Evolutionary conservation across 352 stramenopile genomes (phyloP).

Genomic region (Halophytophthora polymorphica): DNA sequence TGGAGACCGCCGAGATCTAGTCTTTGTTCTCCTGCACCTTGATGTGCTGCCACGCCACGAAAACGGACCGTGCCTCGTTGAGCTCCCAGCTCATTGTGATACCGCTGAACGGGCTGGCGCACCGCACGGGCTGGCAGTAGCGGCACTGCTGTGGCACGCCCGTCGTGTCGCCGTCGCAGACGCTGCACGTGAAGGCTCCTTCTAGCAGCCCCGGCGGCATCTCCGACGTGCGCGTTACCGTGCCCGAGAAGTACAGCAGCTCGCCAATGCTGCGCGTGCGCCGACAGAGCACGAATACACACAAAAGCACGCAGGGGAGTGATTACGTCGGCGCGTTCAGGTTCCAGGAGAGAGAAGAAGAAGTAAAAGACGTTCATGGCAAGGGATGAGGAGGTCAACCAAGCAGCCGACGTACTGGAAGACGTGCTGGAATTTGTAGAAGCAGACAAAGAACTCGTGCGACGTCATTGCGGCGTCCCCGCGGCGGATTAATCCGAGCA

Average conservation of each 20-base stretch:
- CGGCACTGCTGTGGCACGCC: constrained; percentile 97
- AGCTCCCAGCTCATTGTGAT: constrained; percentile 88
- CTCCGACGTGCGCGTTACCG: constrained; percentile 97
- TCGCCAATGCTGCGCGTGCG: constrained; percentile 92
- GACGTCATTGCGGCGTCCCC: constrained; percentile 71
- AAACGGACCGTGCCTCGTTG: constrained; percentile 90
- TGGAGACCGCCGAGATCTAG: constrained; percentile 97
- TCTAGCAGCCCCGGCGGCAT: constrained; percentile 97
- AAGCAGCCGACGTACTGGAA: constrained; percentile 51
- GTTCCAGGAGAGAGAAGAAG: constrained; percentile 2
- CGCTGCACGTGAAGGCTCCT: constrained; percentile 93
- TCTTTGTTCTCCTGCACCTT: constrained; percentile 99
- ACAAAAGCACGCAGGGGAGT: too few species aligned
- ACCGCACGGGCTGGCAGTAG: constrained; percentile 96
- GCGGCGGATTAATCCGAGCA: constrained; percentile 79
- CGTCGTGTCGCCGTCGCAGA: constrained; percentile 91
- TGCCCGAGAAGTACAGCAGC: constrained; percentile 92
- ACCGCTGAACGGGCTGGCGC: constrained; percentile 94
- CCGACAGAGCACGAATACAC: constrained; percentile 93
- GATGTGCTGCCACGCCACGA: constrained; percentile 98
- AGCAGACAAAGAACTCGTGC: constrained; percentile 86
- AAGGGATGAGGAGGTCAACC: constrained; percentile 5
- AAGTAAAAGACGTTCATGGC: constrained; percentile 13
- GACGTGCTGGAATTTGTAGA: constrained; percentile 89
- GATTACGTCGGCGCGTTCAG: too few species aligned